Evolutionary conservation across 2,329 filamentous ascomycete species (phyloP).

Genomic region (Tolypocladium cylindrosporum): DNA sequence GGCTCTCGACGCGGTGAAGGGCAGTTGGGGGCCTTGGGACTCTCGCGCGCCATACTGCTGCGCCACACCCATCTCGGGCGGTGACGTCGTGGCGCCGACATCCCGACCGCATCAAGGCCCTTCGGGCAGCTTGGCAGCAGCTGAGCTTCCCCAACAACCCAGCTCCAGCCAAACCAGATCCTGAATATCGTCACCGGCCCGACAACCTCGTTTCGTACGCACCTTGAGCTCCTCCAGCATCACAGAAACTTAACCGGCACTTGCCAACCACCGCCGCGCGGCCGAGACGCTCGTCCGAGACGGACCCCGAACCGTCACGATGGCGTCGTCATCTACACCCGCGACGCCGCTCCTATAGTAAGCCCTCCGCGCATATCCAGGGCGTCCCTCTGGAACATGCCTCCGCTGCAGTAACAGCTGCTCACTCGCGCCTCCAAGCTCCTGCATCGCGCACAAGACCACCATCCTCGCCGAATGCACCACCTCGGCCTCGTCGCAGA

Average conservation of each 20-base stretch:
- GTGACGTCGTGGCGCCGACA: not conserved
- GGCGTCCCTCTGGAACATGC: not conserved
- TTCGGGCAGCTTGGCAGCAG: not conserved
- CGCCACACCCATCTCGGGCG: not conserved
- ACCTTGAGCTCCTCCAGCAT: not conserved
- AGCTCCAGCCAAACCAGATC: not conserved
- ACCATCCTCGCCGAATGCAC: slow-evolving; percentile 94
- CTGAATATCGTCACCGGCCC: not conserved
- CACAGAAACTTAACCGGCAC: not conserved
- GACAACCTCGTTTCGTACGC: not conserved
- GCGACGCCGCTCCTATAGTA: slow-evolving; percentile 66
- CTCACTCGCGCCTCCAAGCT: slow-evolving; percentile 36
- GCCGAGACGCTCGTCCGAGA: not conserved
- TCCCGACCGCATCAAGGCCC: not conserved
- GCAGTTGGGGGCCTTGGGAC: not conserved
- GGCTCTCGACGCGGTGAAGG: not conserved
- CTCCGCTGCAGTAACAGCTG: not conserved
- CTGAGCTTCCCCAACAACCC: not conserved
- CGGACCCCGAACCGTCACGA: slow-evolving; percentile 19
- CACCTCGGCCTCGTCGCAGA: slow-evolving; percentile 70
- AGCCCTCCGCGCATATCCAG: slow-evolving; percentile 17
- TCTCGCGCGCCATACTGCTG: not conserved
- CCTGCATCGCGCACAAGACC: slow-evolving; percentile 86
- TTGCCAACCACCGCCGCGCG: not conserved
- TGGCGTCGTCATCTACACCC: slow-evolving; percentile 63